phyloP scores from a whole-genome alignment of 2,329 filamentous ascomycete species.

The Alternaria dauci region DNA sequence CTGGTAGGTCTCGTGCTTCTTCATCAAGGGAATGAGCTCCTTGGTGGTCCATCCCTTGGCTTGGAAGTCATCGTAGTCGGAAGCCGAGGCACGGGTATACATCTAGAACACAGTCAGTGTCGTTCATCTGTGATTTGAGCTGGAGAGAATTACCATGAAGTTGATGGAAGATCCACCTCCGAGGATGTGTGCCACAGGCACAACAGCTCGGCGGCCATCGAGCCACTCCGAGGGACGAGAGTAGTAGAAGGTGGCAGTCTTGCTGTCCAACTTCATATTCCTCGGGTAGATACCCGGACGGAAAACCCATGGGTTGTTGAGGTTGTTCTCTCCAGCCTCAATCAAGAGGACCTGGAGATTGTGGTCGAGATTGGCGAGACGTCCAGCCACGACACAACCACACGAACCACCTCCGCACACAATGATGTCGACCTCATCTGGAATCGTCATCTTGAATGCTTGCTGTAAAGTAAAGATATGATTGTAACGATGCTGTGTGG shows the following conservation, averaged over 20 bases:
- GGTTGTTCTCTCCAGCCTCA: conserved; percentile 74
- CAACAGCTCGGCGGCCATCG: conserved; percentile 73
- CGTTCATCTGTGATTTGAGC: no score
- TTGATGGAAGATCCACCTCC: conserved; percentile 79
- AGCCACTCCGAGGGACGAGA: conserved; percentile 78
- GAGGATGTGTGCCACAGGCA: conserved; percentile 77
- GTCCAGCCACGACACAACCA: conserved; percentile 61
- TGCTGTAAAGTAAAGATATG: conserved; percentile 5
- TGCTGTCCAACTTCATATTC: conserved; percentile 82
- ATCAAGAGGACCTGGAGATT: conserved; percentile 75
- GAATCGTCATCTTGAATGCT: conserved; percentile 64
- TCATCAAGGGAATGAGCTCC: conserved; percentile 78
- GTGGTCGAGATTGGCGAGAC: conserved; percentile 77
- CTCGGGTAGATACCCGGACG: conserved; percentile 78
- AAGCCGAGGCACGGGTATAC: conserved; percentile 76
- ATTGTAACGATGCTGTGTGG: conserved; percentile 7
- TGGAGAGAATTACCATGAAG: conserved; percentile 66
- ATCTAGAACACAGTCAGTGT: conserved; percentile 58
- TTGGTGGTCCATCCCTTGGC: conserved; percentile 81
- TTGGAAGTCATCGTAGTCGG: conserved; percentile 81
- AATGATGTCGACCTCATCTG: conserved; percentile 83
- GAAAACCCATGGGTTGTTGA: conserved; percentile 81
- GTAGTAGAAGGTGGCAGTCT: conserved; percentile 83
- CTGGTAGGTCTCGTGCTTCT: conserved; percentile 82
- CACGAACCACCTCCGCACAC: conserved; percentile 78